A percentile compares a stretch with the other conserved stretches of the same genome.
These are phyloP conservation scores for Diaporthe citri DNA, from an alignment of 2,329 filamentous ascomycete genomes.

Conservation along the genomic window DNA sequence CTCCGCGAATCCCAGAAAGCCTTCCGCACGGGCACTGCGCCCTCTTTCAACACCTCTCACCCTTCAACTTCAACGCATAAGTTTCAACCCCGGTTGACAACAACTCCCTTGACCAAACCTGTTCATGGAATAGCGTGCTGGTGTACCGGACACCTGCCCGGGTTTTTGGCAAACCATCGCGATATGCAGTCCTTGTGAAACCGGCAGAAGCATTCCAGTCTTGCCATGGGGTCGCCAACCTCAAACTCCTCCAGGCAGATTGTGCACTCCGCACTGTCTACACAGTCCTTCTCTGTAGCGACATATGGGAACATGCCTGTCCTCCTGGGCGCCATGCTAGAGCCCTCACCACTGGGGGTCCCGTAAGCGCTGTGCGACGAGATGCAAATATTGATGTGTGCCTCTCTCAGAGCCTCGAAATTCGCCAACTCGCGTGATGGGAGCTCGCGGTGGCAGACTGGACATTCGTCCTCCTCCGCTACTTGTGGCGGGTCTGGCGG, in stretches of 20 bases:
- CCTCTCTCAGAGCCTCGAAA: conserved; percentile 66
- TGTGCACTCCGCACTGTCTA: conserved; percentile 76
- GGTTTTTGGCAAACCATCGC: conserved; percentile 73
- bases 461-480: conserved; percentile 83
- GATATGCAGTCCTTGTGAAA: conserved; percentile 73
- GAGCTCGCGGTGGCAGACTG: conserved; percentile 79
- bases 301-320: conserved; percentile 74
- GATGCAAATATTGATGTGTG: conserved; percentile 72
- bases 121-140: conserved; percentile 72
- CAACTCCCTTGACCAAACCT: conserved; percentile 42
- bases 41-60: background rate
- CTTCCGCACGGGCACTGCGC: background rate
- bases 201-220: conserved; percentile 75
- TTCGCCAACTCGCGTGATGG: conserved; percentile 68
- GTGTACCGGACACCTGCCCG: conserved; percentile 74
- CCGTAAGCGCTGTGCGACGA: conserved; percentile 64
- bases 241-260: conserved; percentile 77
- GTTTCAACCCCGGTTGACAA: background rate
- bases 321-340: conserved; percentile 52
- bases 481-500: conserved; percentile 62
- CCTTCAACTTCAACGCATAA: background rate
- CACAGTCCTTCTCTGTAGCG: conserved; percentile 76
- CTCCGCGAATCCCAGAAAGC: background rate
- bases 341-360: conserved; percentile 40
- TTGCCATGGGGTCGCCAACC: conserved; percentile 72